These are phyloP conservation scores for Dianthus caryophyllus DNA, from an alignment of 148 eudicot genomes.

Conservation along the genomic window DNA sequence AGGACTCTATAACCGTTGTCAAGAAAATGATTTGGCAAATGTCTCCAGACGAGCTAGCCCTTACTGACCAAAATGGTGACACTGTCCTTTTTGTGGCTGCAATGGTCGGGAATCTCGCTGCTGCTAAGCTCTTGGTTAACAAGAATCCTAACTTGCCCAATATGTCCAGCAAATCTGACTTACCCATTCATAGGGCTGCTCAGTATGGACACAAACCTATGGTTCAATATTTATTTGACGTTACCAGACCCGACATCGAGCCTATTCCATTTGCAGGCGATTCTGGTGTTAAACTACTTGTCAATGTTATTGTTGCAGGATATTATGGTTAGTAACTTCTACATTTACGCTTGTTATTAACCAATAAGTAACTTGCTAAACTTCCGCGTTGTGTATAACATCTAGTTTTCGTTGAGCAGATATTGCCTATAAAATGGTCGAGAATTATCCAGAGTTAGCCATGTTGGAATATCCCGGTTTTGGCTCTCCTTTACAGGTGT, in stretches of 20 bases:
- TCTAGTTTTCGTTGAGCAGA: slow-evolving; percentile 25
- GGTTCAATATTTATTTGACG: slow-evolving; percentile 8
- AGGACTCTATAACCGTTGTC: neutral
- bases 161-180: slow-evolving; percentile 18
- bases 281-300: slow-evolving; percentile 19
- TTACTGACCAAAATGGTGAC: slow-evolving; percentile 27
- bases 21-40: slow-evolving; percentile 14
- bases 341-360: neutral
- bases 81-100: slow-evolving; percentile 27
- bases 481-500: slow-evolving; percentile 20
- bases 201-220: slow-evolving; percentile 22
- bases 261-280: slow-evolving; percentile 22
- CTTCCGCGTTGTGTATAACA: too few relatives aligned
- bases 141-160: slow-evolving; percentile 30
- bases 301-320: slow-evolving; percentile 17
- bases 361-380: too few relatives aligned
- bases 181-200: slow-evolving; percentile 29
- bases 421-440: slow-evolving; percentile 17
- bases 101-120: slow-evolving; percentile 22
- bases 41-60: slow-evolving; percentile 23
- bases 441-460: slow-evolving; percentile 13
- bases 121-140: slow-evolving; percentile 19
- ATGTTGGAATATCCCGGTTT: slow-evolving; percentile 15
- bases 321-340: slow-evolving; percentile 20
- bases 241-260: slow-evolving; percentile 15